A percentile compares a stretch with the other conserved stretches of the same genome.
Conservation (phyloP, 108 stramenopile species). For the Cyclotella sp. region DNA sequence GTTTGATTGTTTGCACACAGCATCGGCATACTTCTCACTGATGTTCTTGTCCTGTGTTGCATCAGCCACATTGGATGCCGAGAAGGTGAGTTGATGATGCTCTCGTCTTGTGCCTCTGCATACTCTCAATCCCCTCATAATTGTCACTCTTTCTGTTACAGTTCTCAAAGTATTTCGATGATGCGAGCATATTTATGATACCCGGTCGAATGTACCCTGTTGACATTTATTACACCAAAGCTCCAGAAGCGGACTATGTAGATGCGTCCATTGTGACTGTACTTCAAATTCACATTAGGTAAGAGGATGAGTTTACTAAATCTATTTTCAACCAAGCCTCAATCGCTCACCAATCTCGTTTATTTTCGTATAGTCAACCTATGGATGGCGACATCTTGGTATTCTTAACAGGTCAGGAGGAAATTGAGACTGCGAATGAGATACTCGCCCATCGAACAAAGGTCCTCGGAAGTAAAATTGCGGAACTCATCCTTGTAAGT, state of each 20-base stretch:
- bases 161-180: conserved; percentile 98
- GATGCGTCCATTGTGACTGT: conserved; percentile 99
- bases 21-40: neutral
- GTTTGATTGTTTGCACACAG: neutral
- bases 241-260: conserved; percentile 99
- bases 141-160: conserved; percentile 26
- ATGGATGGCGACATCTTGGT: conserved; percentile 97
- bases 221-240: conserved; percentile 97
- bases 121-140: neutral
- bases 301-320: neutral
- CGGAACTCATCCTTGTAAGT: conserved; percentile 88
- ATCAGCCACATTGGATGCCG: conserved; percentile 93
- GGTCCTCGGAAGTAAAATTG: conserved; percentile 91
- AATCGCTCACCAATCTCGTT: neutral
- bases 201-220: conserved; percentile 92
- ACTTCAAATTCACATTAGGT: conserved; percentile 93
- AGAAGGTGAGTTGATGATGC: conserved; percentile 43
- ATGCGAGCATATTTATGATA: conserved; percentile 97
- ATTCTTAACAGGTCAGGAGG: conserved; percentile 94
- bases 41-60: neutral
- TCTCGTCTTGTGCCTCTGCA: neutral
- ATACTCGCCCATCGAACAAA: conserved; percentile 87
- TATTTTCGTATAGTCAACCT: conserved; percentile 73
- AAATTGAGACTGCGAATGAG: conserved; percentile 87
- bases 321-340: neutral